Evolutionary conservation across 2,329 filamentous ascomycete genomes (phyloP).

Genomic region (Didymella lethalis): DNA sequence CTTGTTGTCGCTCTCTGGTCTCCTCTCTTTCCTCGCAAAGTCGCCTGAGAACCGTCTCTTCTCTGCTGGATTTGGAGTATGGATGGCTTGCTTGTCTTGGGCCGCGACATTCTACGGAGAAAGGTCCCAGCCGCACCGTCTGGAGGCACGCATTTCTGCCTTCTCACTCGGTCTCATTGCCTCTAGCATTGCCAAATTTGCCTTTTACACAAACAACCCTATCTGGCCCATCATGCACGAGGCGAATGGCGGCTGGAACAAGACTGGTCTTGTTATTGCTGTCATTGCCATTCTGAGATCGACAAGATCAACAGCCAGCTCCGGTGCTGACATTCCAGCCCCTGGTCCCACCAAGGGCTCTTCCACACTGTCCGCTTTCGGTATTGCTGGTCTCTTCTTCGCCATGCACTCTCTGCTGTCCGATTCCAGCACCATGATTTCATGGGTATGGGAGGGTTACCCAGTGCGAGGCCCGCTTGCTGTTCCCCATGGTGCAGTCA

Average conservation of each 20-base stretch:
- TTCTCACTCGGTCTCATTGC: conserved; percentile 83
- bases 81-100: conserved; percentile 84
- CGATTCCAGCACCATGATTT: conserved; percentile 98
- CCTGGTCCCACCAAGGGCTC: conserved; percentile 71
- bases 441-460: conserved; percentile 98
- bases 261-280: conserved; percentile 77
- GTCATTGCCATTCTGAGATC: conserved; percentile 78
- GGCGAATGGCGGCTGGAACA: conserved; percentile 92
- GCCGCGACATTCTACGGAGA: conserved; percentile 81
- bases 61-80: conserved; percentile 80
- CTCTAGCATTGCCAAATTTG: conserved; percentile 90
- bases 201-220: conserved; percentile 93
- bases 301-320: conserved; percentile 68
- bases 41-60: conserved; percentile 80
- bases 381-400: conserved; percentile 85
- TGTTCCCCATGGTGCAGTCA: conserved; percentile 88
- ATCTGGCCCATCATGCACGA: conserved; percentile 95
- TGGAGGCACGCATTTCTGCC: conserved; percentile 83
- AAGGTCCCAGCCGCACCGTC: conserved; percentile 72
- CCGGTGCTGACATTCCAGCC: conserved; percentile 55
- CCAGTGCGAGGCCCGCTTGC: conserved; percentile 87
- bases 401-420: conserved; percentile 90
- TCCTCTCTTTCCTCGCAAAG: conserved; percentile 79
- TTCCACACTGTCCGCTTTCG: conserved; percentile 74
- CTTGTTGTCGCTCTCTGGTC: conserved; percentile 77